Conservation (phyloP, 805 yeast species). For the Yarrowia porcina region DNA sequence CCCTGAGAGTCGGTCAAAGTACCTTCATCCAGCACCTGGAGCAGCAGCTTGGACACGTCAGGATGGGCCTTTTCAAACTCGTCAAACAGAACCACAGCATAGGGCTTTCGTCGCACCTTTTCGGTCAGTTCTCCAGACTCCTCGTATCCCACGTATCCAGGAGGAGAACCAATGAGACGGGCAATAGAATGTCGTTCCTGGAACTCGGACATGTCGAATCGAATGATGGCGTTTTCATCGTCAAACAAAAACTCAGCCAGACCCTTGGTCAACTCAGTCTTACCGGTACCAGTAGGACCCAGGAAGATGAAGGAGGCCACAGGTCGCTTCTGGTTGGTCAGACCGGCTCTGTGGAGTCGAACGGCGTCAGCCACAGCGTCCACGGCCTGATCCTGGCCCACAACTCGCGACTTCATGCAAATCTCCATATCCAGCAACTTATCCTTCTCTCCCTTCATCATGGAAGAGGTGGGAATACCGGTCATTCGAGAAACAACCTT, state of each 20-base stretch:
- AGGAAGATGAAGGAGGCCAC: slow-evolving; percentile 94
- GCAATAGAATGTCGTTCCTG: slow-evolving; percentile 92
- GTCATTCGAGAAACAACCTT: slow-evolving; percentile 90
- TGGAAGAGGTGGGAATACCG: slow-evolving; percentile 87
- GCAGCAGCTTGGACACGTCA: slow-evolving; percentile 82
- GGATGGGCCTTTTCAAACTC: slow-evolving; percentile 97
- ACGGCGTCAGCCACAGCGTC: slow-evolving; percentile 89
- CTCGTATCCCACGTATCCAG: slow-evolving; percentile 96
- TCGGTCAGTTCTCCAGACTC: slow-evolving; percentile 93
- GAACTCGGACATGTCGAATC: slow-evolving; percentile 98
- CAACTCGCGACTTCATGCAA: slow-evolving; percentile 69
- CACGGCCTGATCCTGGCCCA: slow-evolving; percentile 96
- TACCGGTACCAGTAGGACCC: slow-evolving; percentile 99
- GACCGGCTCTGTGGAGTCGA: slow-evolving; percentile 92
- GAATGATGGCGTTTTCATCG: slow-evolving; percentile 76
- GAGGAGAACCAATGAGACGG: slow-evolving; percentile 94
- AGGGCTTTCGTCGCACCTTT: slow-evolving; percentile 92
- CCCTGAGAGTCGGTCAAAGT: slow-evolving; percentile 93
- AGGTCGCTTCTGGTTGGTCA: slow-evolving; percentile 90
- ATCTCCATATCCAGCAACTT: slow-evolving; percentile 84
- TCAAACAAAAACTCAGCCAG: slow-evolving; percentile 90
- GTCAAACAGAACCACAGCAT: slow-evolving; percentile 87
- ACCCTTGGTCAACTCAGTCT: slow-evolving; percentile 91
- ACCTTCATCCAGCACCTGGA: slow-evolving; percentile 96
- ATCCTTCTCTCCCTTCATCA: slow-evolving; percentile 93